Conservation (phyloP, 306 rosid species). For the Quercus dentata region DNA sequence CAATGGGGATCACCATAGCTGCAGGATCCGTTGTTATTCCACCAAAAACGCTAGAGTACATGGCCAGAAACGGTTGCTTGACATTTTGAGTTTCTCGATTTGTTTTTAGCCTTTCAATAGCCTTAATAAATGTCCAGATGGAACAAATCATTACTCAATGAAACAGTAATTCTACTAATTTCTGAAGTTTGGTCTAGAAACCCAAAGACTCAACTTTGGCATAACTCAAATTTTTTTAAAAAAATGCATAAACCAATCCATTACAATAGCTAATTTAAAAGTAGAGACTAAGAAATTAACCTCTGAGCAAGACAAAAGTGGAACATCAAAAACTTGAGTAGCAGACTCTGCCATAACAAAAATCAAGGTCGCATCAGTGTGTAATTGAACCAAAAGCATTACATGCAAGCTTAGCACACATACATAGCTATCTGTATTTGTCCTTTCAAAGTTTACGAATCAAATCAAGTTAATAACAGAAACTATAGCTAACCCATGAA, state of each 20-base stretch:
- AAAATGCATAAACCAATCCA: background rate
- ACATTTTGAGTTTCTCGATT: slow-evolving; percentile 49
- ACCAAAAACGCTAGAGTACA: slow-evolving; percentile 87
- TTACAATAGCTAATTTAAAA: background rate
- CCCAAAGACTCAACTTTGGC: background rate
- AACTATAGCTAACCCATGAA: background rate
- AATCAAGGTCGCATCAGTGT: background rate
- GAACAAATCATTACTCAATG: slow-evolving; percentile 1
- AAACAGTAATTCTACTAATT: background rate
- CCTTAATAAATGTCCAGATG: slow-evolving; percentile 31
- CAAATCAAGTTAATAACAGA: background rate
- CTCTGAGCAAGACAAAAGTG: slow-evolving; percentile 53
- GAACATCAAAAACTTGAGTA: slow-evolving; percentile 38
- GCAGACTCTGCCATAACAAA: slow-evolving; percentile 39
- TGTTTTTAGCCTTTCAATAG: slow-evolving; percentile 45
- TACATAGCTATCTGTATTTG: background rate
- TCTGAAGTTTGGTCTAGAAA: background rate
- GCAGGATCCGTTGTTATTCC: slow-evolving; percentile 81
- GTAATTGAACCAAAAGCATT: background rate
- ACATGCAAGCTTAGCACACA: background rate
- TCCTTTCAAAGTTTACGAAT: background rate
- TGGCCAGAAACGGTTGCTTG: slow-evolving; percentile 67
- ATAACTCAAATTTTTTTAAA: background rate
- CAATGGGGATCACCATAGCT: slow-evolving; percentile 85
- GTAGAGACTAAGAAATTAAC: slow-evolving; percentile 24